Percentiles rank a stretch among this genome's conserved stretches.
These are phyloP conservation scores for Plantago ovata DNA, from an alignment of 257 asterid genomes.

Conservation along the genomic window DNA sequence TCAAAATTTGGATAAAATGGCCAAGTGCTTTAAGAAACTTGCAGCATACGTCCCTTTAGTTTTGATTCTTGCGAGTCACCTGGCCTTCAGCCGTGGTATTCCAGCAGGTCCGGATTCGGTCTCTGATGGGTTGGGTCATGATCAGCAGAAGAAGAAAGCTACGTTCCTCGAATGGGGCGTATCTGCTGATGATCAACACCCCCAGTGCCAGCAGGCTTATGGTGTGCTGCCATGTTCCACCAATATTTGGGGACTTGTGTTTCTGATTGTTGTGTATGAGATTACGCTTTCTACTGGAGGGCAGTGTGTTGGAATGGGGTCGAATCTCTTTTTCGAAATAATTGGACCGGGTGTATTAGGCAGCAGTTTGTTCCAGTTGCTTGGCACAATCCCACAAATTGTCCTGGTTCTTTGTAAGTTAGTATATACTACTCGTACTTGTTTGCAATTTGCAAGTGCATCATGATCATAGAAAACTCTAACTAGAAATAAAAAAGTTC, in stretches of 20 bases:
- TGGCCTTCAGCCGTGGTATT: constrained; percentile 32
- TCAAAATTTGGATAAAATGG: too few species aligned
- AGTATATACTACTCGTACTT: too few species aligned
- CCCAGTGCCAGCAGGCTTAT: constrained; percentile 41
- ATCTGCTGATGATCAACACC: constrained; percentile 5
- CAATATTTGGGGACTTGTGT: constrained; percentile 47
- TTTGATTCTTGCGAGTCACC: constrained; percentile 23
- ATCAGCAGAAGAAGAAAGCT: background rate
- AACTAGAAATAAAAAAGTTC: too few species aligned
- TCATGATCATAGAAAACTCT: too few species aligned
- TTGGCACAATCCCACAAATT: constrained; percentile 52
- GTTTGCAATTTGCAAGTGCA: too few species aligned
- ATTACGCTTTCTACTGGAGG: constrained; percentile 37
- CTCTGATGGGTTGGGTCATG: constrained; percentile 22
- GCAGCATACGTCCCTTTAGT: background rate
- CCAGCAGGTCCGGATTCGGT: constrained; percentile 16
- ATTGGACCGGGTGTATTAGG: constrained; percentile 56
- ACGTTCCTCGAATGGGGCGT: constrained; percentile 19
- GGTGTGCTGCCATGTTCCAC: constrained; percentile 57
- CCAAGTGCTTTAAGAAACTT: too few species aligned
- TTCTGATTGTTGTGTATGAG: constrained; percentile 44
- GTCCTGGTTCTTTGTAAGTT: constrained; percentile 46
- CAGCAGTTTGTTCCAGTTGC: constrained; percentile 49
- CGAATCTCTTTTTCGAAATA: constrained; percentile 39
- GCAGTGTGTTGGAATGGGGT: constrained; percentile 38